Evolutionary conservation across 495 filamentous ascomycete genomes (phyloP).

Genomic region (Penicillium cosmopolitanum): DNA sequence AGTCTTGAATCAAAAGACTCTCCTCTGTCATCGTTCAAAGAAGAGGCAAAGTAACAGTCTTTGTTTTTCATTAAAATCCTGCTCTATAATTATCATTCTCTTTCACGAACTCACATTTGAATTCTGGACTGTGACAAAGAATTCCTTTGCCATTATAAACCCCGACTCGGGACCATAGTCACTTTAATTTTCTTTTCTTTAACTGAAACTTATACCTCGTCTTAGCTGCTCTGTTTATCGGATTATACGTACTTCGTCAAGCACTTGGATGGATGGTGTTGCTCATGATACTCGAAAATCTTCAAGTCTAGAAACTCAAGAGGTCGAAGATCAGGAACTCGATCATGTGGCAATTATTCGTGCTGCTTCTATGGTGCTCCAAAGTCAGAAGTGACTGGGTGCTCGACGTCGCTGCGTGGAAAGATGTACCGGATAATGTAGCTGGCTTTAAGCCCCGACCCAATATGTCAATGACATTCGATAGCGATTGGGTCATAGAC

Average conservation of each 20-base stretch:
- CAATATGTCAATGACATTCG: neutral
- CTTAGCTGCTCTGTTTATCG: neutral
- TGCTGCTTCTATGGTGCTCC: neutral
- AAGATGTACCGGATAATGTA: neutral
- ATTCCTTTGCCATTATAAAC: neutral
- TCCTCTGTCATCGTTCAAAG: neutral
- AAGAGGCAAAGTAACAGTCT: slow-evolving; percentile 6
- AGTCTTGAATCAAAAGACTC: neutral
- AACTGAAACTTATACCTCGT: too few species aligned
- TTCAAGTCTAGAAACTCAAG: neutral
- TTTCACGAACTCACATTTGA: neutral
- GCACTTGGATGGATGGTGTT: neutral
- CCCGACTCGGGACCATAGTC: too few species aligned
- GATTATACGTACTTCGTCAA: neutral
- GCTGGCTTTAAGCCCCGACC: neutral
- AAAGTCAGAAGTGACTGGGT: neutral
- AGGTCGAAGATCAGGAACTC: neutral
- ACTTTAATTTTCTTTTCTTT: too few species aligned
- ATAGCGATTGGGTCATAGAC: neutral
- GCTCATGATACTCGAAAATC: neutral
- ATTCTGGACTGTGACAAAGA: slow-evolving; percentile 1
- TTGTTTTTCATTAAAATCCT: neutral
- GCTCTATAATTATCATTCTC: neutral
- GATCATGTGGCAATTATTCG: neutral
- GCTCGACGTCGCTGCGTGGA: neutral